Evolutionary conservation across 306 rosid species (phyloP).

Genomic region (Pueraria montana): DNA sequence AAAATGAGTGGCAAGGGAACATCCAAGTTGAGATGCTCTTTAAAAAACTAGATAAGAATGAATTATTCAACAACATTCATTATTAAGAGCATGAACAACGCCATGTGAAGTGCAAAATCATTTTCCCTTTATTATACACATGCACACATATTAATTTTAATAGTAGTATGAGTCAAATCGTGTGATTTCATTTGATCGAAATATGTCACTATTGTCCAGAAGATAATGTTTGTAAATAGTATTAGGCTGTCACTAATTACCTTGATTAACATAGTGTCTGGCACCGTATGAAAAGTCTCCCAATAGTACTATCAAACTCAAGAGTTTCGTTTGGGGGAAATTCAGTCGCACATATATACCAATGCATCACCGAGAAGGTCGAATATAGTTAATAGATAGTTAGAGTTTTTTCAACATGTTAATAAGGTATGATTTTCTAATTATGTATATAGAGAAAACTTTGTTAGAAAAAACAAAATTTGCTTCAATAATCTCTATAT

Average conservation of each 20-base stretch:
- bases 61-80: not conserved
- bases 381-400: no score
- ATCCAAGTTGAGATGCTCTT: conserved; percentile 1
- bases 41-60: not conserved
- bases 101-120: conserved; percentile 45
- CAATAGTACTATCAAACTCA: no score
- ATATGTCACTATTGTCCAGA: not conserved
- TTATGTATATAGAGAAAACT: no score
- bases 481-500: no score
- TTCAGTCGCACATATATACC: no score
- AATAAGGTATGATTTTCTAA: no score
- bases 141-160: not conserved
- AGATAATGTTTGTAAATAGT: not conserved
- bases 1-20: conserved; percentile 38
- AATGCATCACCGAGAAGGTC: no score
- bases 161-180: not conserved
- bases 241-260: not conserved
- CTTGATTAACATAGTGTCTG: not conserved
- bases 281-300: no score
- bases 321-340: no score
- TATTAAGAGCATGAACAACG: conserved; percentile 11
- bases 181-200: not conserved
- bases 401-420: no score
- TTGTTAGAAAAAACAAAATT: no score
- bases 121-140: not conserved